phyloP scores from a whole-genome alignment of 1,139 yeast species.

The Nakaseomyces delphensis region DNA sequence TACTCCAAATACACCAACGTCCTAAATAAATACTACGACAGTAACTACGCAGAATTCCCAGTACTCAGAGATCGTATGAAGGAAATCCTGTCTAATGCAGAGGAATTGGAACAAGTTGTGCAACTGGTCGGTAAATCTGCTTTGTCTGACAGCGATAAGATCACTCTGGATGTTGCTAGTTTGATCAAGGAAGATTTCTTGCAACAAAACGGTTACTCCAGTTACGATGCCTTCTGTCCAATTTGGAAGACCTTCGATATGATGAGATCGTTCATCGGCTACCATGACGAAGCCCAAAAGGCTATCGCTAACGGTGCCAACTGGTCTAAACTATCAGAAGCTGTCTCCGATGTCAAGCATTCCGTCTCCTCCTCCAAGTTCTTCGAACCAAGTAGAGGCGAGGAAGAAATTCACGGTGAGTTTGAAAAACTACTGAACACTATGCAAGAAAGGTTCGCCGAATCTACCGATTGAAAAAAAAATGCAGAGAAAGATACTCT shows the following conservation, averaged over 20 bases:
- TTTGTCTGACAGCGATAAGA: slow-evolving; percentile 89
- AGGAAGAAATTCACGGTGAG: slow-evolving; percentile 65
- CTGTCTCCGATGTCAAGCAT: slow-evolving; percentile 85
- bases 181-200: slow-evolving; percentile 95
- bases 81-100: slow-evolving; percentile 93
- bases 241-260: slow-evolving; percentile 97
- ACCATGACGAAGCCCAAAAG: slow-evolving; percentile 95
- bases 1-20: slow-evolving; percentile 92
- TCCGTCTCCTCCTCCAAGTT: slow-evolving; percentile 90
- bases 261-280: slow-evolving; percentile 90
- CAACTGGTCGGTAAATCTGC: slow-evolving; percentile 99
- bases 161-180: slow-evolving; percentile 84
- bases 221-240: slow-evolving; percentile 98
- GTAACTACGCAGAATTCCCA: slow-evolving; percentile 86
- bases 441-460: slow-evolving; percentile 88
- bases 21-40: slow-evolving; percentile 75
- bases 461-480: slow-evolving; percentile 67
- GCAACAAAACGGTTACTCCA: slow-evolving; percentile 97
- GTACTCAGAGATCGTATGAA: slow-evolving; percentile 78
- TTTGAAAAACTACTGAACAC: slow-evolving; percentile 65
- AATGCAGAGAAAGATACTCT: not conserved
- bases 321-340: slow-evolving; percentile 87
- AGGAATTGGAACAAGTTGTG: slow-evolving; percentile 97
- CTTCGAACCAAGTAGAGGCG: slow-evolving; percentile 90
- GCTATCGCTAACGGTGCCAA: slow-evolving; percentile 89